Evolutionary conservation across 805 yeast species (phyloP).

Genomic region (Candida awuae): DNA sequence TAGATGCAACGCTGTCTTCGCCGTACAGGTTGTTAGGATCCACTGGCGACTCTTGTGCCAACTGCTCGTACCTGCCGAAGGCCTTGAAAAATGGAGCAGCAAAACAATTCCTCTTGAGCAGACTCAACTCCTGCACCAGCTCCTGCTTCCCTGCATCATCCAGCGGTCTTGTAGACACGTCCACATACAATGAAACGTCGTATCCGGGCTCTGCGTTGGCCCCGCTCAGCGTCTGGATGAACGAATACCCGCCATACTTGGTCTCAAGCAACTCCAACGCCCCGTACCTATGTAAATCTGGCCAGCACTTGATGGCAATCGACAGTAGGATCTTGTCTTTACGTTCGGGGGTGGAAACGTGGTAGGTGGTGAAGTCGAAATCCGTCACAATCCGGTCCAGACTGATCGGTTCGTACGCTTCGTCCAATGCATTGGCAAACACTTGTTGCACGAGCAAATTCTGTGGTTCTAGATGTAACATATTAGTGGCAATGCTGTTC

Average conservation of each 20-base stretch:
- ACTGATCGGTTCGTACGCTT: conserved; percentile 39
- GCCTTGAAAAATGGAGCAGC: conserved; percentile 92
- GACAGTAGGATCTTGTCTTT: conserved; percentile 61
- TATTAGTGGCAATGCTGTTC: conserved; percentile 20
- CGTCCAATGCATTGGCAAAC: conserved; percentile 57
- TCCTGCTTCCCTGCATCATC: conserved; percentile 40
- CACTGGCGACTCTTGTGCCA: conserved; percentile 37
- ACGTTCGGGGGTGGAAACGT: conserved; percentile 78
- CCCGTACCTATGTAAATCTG: conserved; percentile 63
- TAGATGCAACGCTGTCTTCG: conserved; percentile 26
- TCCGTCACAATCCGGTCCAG: conserved; percentile 88
- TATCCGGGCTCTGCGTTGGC: conserved; percentile 64
- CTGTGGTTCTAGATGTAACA: conserved; percentile 82
- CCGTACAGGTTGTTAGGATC: conserved; percentile 37
- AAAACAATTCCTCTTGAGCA: conserved; percentile 77
- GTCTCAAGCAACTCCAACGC: conserved; percentile 45
- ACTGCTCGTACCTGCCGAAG: conserved; percentile 64
- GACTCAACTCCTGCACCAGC: conserved; percentile 57
- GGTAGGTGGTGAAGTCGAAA: conserved; percentile 93
- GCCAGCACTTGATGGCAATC: conserved; percentile 68
- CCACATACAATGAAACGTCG: conserved; percentile 69
- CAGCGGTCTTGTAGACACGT: conserved; percentile 35
- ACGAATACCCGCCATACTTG: conserved; percentile 39
- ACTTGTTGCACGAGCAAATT: conserved; percentile 79
- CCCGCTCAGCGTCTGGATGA: conserved; percentile 25